Conservation (phyloP, 225 moss, liverwort and hornwort species). For the Straminergon stramineum region DNA sequence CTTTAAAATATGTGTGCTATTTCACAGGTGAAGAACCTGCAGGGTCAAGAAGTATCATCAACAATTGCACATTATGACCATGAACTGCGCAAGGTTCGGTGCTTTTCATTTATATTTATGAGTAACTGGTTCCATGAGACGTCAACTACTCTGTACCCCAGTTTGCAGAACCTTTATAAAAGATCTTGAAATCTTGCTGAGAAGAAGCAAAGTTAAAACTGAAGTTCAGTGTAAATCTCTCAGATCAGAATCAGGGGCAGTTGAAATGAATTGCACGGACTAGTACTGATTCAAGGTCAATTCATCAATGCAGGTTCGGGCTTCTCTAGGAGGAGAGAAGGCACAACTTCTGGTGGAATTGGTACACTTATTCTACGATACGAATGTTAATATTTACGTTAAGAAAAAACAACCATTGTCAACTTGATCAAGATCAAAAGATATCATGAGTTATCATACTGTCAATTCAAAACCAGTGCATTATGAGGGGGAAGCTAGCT, state of each 20-base stretch:
- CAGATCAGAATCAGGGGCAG: background rate
- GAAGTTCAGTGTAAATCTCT: background rate
- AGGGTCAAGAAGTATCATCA: slow-evolving; percentile 52
- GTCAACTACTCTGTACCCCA: background rate
- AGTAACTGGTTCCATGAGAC: background rate
- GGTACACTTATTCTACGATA: slow-evolving; percentile 12
- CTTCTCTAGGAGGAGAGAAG: slow-evolving; percentile 72
- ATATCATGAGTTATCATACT: background rate
- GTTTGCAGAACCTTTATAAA: background rate
- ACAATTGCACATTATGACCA: slow-evolving; percentile 73
- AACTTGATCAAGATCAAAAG: background rate
- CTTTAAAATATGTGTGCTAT: background rate
- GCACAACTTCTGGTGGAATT: slow-evolving; percentile 57
- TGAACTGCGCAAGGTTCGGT: slow-evolving; percentile 65
- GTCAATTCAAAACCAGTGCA: background rate
- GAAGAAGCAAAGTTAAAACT: background rate
- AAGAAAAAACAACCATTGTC: background rate
- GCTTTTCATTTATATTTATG: background rate
- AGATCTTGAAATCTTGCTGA: background rate
- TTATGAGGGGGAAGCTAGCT: background rate
- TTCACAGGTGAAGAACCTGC: slow-evolving; percentile 53
- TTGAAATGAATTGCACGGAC: background rate
- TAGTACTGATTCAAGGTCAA: background rate
- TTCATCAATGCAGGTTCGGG: slow-evolving; percentile 45
- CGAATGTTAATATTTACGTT: background rate